These are phyloP conservation scores for Forsythia suspensa DNA, from an alignment of 257 asterid genomes.

Conservation along the genomic window DNA sequence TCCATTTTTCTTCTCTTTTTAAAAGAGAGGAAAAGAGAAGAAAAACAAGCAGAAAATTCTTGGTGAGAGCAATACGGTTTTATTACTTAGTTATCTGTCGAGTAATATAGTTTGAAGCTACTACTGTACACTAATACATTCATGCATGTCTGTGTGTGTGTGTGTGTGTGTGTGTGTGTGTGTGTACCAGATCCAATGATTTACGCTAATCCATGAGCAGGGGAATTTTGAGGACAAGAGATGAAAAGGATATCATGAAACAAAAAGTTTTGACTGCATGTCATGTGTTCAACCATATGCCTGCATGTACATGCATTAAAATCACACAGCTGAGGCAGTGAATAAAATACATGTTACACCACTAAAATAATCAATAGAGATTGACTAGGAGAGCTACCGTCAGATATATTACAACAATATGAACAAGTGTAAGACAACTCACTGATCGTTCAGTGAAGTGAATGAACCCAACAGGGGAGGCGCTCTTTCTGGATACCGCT, in stretches of 20 bases:
- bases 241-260: background rate
- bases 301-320: background rate
- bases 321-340: background rate
- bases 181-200: too few relatives aligned
- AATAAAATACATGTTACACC: constrained; percentile 1
- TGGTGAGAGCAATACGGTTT: too few relatives aligned
- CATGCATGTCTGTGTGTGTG: too few relatives aligned
- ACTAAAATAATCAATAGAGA: background rate
- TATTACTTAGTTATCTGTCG: too few relatives aligned
- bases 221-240: background rate
- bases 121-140: too few relatives aligned
- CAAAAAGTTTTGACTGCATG: background rate
- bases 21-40: too few relatives aligned
- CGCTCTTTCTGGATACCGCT: constrained; percentile 60
- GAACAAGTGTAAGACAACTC: constrained; percentile 34
- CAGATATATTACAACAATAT: constrained; percentile 10
- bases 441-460: constrained; percentile 74
- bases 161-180: too few relatives aligned
- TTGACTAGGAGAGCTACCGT: background rate
- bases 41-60: too few relatives aligned
- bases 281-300: background rate
- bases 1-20: too few relatives aligned
- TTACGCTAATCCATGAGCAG: background rate
- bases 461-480: constrained; percentile 70
- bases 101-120: too few relatives aligned